A percentile compares a stretch with the other conserved stretches of the same genome.
phyloP scores from a whole-genome alignment of 2,329 filamentous ascomycete genomes.

The Neofusicoccum cordaticola region DNA sequence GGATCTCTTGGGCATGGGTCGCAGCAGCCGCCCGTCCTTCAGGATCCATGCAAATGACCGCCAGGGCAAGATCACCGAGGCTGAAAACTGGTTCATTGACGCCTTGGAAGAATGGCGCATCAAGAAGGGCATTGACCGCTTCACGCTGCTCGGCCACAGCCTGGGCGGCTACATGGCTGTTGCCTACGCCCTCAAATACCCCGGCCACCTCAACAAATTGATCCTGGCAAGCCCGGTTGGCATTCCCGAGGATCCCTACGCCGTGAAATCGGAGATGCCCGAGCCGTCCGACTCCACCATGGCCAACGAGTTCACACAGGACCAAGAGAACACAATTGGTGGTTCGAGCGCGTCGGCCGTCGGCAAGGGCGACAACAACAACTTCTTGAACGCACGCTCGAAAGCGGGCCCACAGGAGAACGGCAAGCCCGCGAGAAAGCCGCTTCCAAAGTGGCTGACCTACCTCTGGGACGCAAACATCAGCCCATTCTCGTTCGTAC shows the following conservation, averaged over 20 bases:
- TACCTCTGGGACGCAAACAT: constrained; percentile 98
- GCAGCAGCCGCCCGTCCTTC: constrained; percentile 80
- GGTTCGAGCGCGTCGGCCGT: constrained; percentile 59
- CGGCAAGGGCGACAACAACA: constrained; percentile 47
- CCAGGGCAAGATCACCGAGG: constrained; percentile 77
- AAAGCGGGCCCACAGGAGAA: constrained; percentile 37
- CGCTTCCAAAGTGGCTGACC: constrained; percentile 76
- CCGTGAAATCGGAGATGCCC: constrained; percentile 75
- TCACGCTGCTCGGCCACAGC: constrained; percentile 90
- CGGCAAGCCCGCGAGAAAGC: constrained; percentile 20
- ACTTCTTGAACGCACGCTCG: constrained; percentile 47
- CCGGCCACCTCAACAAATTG: constrained; percentile 89
- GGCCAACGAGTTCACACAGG: constrained; percentile 74
- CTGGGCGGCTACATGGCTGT: constrained; percentile 93
- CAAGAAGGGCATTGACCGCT: constrained; percentile 82
- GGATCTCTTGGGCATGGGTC: constrained; percentile 94
- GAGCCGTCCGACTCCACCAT: constrained; percentile 70
- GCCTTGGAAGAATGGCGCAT: constrained; percentile 94
- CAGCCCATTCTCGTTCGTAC: constrained; percentile 87
- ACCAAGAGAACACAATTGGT: constrained; percentile 55
- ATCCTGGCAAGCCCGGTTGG: constrained; percentile 93
- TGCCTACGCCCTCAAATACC: constrained; percentile 94
- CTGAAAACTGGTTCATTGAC: constrained; percentile 94
- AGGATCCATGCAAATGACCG: constrained; percentile 78
- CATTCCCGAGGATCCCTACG: constrained; percentile 90